phyloP scores from a whole-genome alignment of 495 filamentous ascomycete genomes.

The Penicillium desertorum region DNA sequence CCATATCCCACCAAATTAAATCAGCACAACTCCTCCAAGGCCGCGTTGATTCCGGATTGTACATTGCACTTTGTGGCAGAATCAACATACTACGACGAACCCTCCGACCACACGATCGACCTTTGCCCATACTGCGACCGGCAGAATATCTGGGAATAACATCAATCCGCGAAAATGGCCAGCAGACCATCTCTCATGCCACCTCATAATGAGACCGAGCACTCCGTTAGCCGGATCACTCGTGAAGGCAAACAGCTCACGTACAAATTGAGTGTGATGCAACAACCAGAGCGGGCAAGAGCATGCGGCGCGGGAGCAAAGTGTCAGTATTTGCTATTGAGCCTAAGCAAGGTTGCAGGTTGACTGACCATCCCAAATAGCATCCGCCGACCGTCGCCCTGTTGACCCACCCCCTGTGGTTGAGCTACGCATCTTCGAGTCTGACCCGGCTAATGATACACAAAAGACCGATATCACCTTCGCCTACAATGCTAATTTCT shows the following conservation, averaged over 20 bases:
- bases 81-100: neutral
- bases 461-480: constrained; percentile 78
- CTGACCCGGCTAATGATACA: constrained; percentile 55
- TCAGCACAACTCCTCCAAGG: neutral
- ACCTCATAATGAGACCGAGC: constrained; percentile 58
- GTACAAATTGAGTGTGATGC: constrained; percentile 83
- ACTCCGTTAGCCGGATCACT: constrained; percentile 63
- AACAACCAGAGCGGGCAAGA: constrained; percentile 93
- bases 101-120: neutral
- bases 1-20: neutral
- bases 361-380: constrained; percentile 44
- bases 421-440: constrained; percentile 85
- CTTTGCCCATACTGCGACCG: constrained; percentile 5
- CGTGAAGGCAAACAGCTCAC: constrained; percentile 77
- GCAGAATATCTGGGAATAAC: constrained; percentile 12
- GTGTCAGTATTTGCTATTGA: constrained; percentile 55
- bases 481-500: constrained; percentile 94
- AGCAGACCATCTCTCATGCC: constrained; percentile 34
- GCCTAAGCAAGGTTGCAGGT: constrained; percentile 7
- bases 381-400: constrained; percentile 91
- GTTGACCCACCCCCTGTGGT: constrained; percentile 97
- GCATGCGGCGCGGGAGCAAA: constrained; percentile 95
- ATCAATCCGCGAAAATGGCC: constrained; percentile 31
- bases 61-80: neutral
- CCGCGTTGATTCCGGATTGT: neutral